A percentile compares a stretch with the other conserved stretches of the same genome.
phyloP scores from a whole-genome alignment of 108 stramenopile genomes.

The Fistulifera pelliculosa region DNA sequence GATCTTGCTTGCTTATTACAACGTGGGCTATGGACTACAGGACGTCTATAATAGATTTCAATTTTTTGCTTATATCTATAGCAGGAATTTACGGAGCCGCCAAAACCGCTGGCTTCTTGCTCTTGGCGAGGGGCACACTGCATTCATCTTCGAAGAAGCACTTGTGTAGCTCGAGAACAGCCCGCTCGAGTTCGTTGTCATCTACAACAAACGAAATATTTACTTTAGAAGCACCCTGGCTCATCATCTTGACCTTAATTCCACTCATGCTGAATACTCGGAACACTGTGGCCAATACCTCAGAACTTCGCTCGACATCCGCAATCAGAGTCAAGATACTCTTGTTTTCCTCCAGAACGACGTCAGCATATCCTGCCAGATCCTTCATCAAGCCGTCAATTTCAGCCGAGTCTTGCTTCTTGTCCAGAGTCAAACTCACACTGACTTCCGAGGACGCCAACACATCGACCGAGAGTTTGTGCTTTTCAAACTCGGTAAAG shows the following conservation, averaged over 20 bases:
- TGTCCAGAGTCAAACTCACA: slow-evolving; percentile 93
- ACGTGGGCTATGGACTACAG: too few relatives aligned
- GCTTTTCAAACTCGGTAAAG: slow-evolving; percentile 88
- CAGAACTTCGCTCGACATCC: slow-evolving; percentile 78
- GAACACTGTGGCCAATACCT: slow-evolving; percentile 92
- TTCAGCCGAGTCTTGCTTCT: slow-evolving; percentile 57
- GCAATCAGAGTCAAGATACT: slow-evolving; percentile 91
- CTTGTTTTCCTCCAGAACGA: slow-evolving; percentile 47
- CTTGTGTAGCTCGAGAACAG: slow-evolving; percentile 63
- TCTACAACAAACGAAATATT: slow-evolving; percentile 86
- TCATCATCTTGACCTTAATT: slow-evolving; percentile 90
- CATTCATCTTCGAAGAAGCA: slow-evolving; percentile 85
- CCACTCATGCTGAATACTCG: slow-evolving; percentile 59
- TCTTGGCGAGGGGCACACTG: slow-evolving; percentile 4
- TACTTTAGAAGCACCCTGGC: slow-evolving; percentile 93
- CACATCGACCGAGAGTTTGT: slow-evolving; percentile 98
- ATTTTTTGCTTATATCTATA: too few relatives aligned
- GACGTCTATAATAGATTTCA: too few relatives aligned
- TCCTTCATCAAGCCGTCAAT: slow-evolving; percentile 40
- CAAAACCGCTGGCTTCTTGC: too few relatives aligned
- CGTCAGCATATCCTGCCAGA: slow-evolving; percentile 53
- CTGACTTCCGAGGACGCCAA: slow-evolving; percentile 97
- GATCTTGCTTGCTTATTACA: too few relatives aligned
- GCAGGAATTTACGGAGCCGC: too few relatives aligned
- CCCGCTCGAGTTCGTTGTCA: slow-evolving; percentile 64